Evolutionary conservation across 805 yeast species (phyloP).

Genomic region (Candida succiphila): DNA sequence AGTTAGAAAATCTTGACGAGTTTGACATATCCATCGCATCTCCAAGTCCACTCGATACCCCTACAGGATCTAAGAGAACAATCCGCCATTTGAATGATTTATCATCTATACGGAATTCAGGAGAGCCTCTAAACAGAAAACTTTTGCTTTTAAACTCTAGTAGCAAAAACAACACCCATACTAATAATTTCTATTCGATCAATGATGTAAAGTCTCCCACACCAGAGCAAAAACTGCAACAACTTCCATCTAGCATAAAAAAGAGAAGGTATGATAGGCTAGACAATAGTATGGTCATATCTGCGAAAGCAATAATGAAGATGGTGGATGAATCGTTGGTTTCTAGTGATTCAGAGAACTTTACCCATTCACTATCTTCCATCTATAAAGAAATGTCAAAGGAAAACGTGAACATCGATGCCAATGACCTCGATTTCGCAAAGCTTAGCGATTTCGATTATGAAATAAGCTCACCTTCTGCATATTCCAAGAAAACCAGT

Average conservation of each 20-base stretch:
- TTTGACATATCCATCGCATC: neutral
- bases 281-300: constrained; percentile 26
- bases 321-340: constrained; percentile 30
- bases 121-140: constrained; percentile 6
- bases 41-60: constrained; percentile 9
- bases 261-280: constrained; percentile 17
- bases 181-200: neutral
- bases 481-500: neutral
- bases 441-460: constrained; percentile 8
- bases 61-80: constrained; percentile 8
- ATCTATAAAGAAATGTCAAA: neutral
- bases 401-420: constrained; percentile 15
- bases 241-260: neutral
- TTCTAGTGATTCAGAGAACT: constrained; percentile 24
- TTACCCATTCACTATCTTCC: constrained; percentile 9
- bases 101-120: constrained; percentile 14
- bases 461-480: constrained; percentile 2
- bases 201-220: no score
- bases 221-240: constrained; percentile 1
- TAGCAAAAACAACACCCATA: no score
- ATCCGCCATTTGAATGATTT: constrained; percentile 9
- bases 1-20: constrained; percentile 2
- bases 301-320: constrained; percentile 24
- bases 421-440: constrained; percentile 20
- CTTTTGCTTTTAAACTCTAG: constrained; percentile 1